Evolutionary conservation across 2,329 filamentous ascomycete genomes (phyloP), one percentile per base, ranked within the genome.

Genomic region (Cercospora sp.): DNA sequence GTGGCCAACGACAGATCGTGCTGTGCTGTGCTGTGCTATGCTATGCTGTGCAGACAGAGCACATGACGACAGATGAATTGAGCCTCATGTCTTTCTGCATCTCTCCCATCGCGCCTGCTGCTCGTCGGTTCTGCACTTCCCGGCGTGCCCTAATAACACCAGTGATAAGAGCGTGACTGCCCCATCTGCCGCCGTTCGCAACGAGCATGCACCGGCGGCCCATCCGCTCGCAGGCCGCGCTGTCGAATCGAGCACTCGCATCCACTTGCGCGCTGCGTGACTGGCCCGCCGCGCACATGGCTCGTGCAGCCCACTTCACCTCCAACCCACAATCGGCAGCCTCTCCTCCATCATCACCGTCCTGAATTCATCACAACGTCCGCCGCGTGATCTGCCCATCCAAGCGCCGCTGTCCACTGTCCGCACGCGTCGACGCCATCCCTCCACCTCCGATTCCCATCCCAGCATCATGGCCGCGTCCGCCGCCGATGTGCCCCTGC

Each of bases 401-500:
- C 33, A 39, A 16, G 48, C 48, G 18, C 48, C 18, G 23, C 23
- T 7, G 12, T 20, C 48, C 48, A 20, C 48, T 23, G 18, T 20
- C 48, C 48, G 9, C 48, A 23, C 48, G 48, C 48, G 33, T 39
- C 33, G 13, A 39, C 33, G 45, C 45, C 18, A 48, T 2, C 13
- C 45, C 10, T 20, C 45, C 9, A 3, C 18, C n/a, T 20, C 45
- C 45, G 45, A 7, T 18, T 12, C 9, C 45, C 45, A 7, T 20
- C 30, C 18, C 30, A 20, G 33, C 64, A 69, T 60, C 53, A 76
- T 75, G 75, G 69, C 72, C 36, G 23, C 60, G 51, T 71, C 74
- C 26, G 88, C 91, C 83, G 87, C 89, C 64, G 92, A 95, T 79
- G 86, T 95, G 66, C 90, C 91, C 72, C 85, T 95, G 75, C 85